These are phyloP conservation scores for Catenaria anguillulae DNA, from an alignment of 371 early-diverging fungal genomes.

Conservation along the genomic window DNA sequence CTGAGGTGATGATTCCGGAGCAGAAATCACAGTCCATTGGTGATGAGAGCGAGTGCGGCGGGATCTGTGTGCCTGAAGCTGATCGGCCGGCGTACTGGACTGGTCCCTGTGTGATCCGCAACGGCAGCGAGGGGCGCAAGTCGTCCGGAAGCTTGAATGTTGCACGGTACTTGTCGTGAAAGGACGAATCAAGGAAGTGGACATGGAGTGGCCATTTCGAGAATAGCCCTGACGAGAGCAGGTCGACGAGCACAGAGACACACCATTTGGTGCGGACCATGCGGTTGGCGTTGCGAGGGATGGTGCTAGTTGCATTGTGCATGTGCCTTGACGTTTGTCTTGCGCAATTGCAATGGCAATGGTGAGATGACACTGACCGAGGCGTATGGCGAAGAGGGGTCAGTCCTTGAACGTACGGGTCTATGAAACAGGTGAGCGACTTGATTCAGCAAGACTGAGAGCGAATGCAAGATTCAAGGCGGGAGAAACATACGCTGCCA, in stretches of 20 bases:
- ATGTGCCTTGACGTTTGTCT: background rate
- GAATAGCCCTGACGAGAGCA: background rate
- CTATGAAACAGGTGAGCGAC: background rate
- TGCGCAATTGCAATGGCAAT: background rate
- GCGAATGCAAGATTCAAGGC: too few relatives aligned
- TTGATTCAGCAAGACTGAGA: background rate
- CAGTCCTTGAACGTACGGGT: background rate
- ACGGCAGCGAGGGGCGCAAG: too few relatives aligned
- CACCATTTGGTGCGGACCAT: background rate
- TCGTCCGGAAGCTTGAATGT: too few relatives aligned
- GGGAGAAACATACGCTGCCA: constrained; percentile 25
- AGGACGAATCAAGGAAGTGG: background rate
- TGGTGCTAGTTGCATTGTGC: background rate
- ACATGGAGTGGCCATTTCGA: background rate
- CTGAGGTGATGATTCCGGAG: too few relatives aligned
- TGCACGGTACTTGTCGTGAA: background rate
- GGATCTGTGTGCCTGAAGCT: too few relatives aligned
- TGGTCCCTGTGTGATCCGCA: too few relatives aligned
- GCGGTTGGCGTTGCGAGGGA: background rate
- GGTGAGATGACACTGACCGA: too few relatives aligned
- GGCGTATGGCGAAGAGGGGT: too few relatives aligned
- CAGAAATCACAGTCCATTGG: too few relatives aligned
- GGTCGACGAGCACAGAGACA: background rate
- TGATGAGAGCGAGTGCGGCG: too few relatives aligned
- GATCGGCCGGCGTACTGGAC: too few relatives aligned